Conservation (phyloP, 768 basidiomycete species). For the Cantharellus anzutake region DNA sequence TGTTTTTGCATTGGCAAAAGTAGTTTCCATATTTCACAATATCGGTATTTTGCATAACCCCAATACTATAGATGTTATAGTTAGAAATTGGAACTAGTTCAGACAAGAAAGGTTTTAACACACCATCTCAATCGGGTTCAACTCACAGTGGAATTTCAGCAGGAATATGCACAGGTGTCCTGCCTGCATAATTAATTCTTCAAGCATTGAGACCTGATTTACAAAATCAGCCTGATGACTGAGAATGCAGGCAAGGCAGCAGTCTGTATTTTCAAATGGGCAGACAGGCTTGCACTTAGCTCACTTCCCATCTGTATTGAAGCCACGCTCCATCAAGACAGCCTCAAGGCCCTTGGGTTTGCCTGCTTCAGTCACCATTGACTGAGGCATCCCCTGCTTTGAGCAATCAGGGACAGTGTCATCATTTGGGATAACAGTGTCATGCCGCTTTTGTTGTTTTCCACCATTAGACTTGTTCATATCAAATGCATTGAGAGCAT, state of each 20-base stretch:
- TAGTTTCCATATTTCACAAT: neutral
- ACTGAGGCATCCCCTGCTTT: neutral
- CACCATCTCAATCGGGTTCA: conserved; percentile 1
- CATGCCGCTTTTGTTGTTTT: conserved; percentile 18
- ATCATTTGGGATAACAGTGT: conserved; percentile 21
- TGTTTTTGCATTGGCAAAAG: neutral
- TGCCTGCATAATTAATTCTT: conserved; percentile 4
- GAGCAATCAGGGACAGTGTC: conserved; percentile 17
- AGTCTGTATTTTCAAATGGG: conserved; percentile 11
- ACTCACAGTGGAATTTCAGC: neutral
- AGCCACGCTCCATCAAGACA: conserved; percentile 11
- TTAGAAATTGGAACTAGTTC: neutral
- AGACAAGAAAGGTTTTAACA: neutral
- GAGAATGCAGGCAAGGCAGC: conserved; percentile 6
- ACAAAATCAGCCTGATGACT: conserved; percentile 5
- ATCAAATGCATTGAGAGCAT: conserved; percentile 24
- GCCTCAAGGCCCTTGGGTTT: conserved; percentile 12
- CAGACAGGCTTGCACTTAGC: neutral
- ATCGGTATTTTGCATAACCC: neutral
- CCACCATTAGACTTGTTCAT: conserved; percentile 27
- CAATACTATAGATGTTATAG: neutral
- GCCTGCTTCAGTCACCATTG: conserved; percentile 11
- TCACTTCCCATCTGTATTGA: neutral
- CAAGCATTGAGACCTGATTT: conserved; percentile 9
- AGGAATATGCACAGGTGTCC: neutral